These are phyloP conservation scores for Alternaria novae-zelandiae DNA, from an alignment of 2,329 filamentous ascomycete species.

Conservation along the genomic window DNA sequence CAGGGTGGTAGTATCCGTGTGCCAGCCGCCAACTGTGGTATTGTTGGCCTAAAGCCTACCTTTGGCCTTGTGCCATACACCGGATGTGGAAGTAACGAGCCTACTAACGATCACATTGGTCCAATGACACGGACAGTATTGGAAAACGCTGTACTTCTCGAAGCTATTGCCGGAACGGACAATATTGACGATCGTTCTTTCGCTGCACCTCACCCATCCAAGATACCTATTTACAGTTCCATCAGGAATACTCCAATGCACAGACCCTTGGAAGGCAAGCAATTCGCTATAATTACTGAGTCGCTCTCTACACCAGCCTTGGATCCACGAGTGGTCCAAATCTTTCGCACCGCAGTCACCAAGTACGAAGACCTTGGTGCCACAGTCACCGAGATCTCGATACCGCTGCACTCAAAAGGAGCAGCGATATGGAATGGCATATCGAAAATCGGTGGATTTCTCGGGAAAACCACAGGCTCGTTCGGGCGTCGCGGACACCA, in stretches of 20 bases:
- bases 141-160: conserved; percentile 53
- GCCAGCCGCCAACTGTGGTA: conserved; percentile 47
- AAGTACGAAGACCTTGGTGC: conserved; percentile 57
- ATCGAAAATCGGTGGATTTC: conserved; percentile 53
- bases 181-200: conserved; percentile 55
- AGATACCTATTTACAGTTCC: conserved; percentile 36
- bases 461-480: conserved; percentile 48
- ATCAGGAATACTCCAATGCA: conserved; percentile 17
- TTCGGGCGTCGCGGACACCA: conserved; percentile 57
- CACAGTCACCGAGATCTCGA: conserved; percentile 57
- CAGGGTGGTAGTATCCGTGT: conserved; percentile 58
- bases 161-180: conserved; percentile 57
- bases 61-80: conserved; percentile 61
- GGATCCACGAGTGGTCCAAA: conserved; percentile 49
- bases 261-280: conserved; percentile 34
- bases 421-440: conserved; percentile 59
- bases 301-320: conserved; percentile 40
- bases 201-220: conserved; percentile 36
- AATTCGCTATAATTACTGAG: conserved; percentile 41
- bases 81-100: conserved; percentile 57
- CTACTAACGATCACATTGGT: conserved; percentile 59
- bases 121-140: conserved; percentile 54
- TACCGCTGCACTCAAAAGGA: conserved; percentile 58
- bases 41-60: conserved; percentile 60
- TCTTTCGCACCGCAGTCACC: conserved; percentile 52